phyloP scores from a whole-genome alignment of 148 eudicot species.

The Rhododendron williamsianum region DNA sequence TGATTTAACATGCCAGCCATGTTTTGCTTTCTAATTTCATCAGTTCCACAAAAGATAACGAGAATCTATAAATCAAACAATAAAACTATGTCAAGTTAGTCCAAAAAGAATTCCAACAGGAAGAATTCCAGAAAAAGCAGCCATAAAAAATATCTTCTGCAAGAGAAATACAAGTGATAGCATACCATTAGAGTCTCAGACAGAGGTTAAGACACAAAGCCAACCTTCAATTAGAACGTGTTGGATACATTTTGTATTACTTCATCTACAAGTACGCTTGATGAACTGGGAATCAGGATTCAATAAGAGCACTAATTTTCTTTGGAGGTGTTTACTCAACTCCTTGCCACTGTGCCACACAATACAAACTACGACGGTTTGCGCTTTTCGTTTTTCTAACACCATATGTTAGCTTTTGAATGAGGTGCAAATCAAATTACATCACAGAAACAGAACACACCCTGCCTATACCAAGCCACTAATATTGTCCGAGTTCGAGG shows the following conservation, averaged over 20 bases:
- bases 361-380: not conserved
- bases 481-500: not conserved
- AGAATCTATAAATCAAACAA: constrained; percentile 18
- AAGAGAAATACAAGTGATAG: not conserved
- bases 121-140: not conserved
- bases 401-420: not conserved
- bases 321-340: not conserved
- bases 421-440: not conserved
- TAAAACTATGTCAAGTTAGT: not conserved
- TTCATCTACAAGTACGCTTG: not conserved
- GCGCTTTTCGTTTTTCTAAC: not conserved
- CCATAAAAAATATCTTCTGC: not conserved
- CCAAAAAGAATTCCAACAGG: not conserved
- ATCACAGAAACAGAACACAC: not conserved
- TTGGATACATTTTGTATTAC: not conserved
- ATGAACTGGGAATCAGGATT: not conserved
- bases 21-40: constrained; percentile 21
- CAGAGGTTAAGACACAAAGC: not conserved
- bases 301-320: not conserved
- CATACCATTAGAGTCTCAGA: not conserved
- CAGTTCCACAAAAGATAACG: constrained; percentile 27
- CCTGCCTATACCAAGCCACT: not conserved
- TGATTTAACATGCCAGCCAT: constrained; percentile 16
- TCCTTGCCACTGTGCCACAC: not conserved
- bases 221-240: not conserved